Evolutionary conservation across 2,329 filamentous ascomycete species (phyloP).

Genomic region (Xylaria arbuscula): DNA sequence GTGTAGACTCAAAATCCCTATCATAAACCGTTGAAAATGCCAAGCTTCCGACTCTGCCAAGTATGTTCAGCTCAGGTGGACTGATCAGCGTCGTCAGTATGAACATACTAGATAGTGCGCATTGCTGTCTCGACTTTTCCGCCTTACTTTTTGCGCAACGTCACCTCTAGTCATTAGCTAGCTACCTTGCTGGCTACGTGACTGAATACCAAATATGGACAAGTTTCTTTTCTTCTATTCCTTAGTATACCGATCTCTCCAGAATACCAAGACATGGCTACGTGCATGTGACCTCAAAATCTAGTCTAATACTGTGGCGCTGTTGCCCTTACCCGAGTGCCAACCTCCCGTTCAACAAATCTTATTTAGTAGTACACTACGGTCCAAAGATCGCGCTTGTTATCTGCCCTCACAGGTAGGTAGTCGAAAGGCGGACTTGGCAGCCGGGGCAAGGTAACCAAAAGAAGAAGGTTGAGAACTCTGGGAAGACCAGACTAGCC

Average conservation of each 20-base stretch:
- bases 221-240: neutral
- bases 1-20: neutral
- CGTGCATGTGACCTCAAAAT: neutral
- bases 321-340: too few species aligned
- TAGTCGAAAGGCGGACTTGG: slow-evolving; percentile 1
- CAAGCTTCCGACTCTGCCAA: neutral
- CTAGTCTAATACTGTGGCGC: neutral
- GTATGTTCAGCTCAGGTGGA: slow-evolving; percentile 24
- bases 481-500: neutral
- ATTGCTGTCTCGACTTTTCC: too few species aligned
- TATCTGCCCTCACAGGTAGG: neutral
- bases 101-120: neutral
- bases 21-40: slow-evolving; percentile 14
- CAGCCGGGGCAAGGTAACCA: slow-evolving; percentile 6
- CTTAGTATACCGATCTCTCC: neutral
- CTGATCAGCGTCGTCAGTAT: neutral
- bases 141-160: too few species aligned
- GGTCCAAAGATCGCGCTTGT: neutral
- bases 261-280: neutral
- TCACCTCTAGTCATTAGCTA: too few species aligned
- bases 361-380: too few species aligned
- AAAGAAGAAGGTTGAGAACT: slow-evolving; percentile 7
- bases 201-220: slow-evolving; percentile 28
- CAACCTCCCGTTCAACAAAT: too few species aligned
- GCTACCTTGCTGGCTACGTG: slow-evolving; percentile 15